Evolutionary conservation across 2,329 filamentous ascomycete species (phyloP), one percentile per base, ranked within the genome.

Genomic region (Aspergillus puulaauensis): DNA sequence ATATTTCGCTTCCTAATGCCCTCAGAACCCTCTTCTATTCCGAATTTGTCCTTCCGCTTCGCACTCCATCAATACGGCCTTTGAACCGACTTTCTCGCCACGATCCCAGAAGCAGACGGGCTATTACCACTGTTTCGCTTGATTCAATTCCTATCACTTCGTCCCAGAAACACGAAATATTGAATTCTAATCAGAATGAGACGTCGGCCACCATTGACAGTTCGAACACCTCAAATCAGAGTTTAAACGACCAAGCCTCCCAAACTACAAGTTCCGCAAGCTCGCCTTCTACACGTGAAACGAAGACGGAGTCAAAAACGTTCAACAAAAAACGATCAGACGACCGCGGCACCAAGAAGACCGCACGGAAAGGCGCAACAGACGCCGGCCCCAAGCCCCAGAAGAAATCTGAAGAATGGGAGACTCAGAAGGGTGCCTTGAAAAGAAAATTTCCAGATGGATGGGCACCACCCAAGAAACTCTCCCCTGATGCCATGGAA

Each of bases 401-500:
- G 39, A 69, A 62, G 55, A 73, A 75, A 57, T 72, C 68, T 4
- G 83, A 87, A 62, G 59, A 68, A 3, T 98, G 95, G 95, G 82
- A 85, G 70, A 73, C 84, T 14, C 89, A 97, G 64, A 97, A 96
- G 72, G 78, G 78, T 2, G 89, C 86, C 0, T 75, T 96, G 37
- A 84, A 87, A 66, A 75, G 84, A 60, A 99, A 98, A 69, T 95
- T 97, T 63, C 84, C 88, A 7, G 86, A 77, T 40, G 78, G 88
- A 9, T 99, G 93, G 93, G 82, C 83, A 27, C 93, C 95, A 31
- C 83, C 84, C 49, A 97, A 96, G 75, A 88, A 88, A 58, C 82
- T 99, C 9, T 98, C 95, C 0, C 95, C 95, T 0, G 93, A 98
- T 73, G 91, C 93, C 1, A 80, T 97, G 33, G 88, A 90, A n/a